Evolutionary conservation across 805 yeast genomes (phyloP), one percentile per base, ranked within the genome.

Genomic region (Pichia scutulata): DNA sequence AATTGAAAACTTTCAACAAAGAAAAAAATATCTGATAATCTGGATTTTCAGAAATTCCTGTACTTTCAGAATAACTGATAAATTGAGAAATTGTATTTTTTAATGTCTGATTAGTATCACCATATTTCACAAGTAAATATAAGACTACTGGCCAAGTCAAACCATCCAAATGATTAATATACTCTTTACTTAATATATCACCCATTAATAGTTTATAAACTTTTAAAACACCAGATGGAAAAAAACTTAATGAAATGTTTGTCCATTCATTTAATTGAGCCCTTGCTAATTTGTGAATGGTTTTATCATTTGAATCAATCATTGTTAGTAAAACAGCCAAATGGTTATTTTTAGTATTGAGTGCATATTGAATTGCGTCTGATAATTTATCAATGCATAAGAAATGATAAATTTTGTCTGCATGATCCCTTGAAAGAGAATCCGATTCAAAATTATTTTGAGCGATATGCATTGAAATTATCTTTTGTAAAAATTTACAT

Each of bases 181-280:
- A 47, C 7, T 59, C 56, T 7, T 57, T 55, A 2, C 61, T 54
- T 18, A 72, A 60, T 16, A 72, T 58, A 8, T 73, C 68, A 13
- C 87, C 86, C 2, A 85, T 70, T 18, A 90, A 69, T 4, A 90
- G 65, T 53, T 79, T 78, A 64, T 83, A 86, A 1, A 88, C 72
- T 56, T 81, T 79, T 16, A 78, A 61, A 21, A 87, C 65, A 3
- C 76, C 67, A 1, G 48, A 50, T 1, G 95, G 89, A 49, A 84
- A 80, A 44, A 64, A 66, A 26, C 60, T 62, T 28, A 70, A 49
- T 4, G 69, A 67, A 5, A 68, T 67, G 4, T 71, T 69, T 28
- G 64, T 63, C 97, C 97, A 90, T 39, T 76, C 78, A 2, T 70
- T 66, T 23, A 92, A 65, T 65, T 89, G 97, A 33, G 65, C 64